Evolutionary conservation across 306 rosid genomes (phyloP).

Genomic region (Psophocarpus tetragonolobus): DNA sequence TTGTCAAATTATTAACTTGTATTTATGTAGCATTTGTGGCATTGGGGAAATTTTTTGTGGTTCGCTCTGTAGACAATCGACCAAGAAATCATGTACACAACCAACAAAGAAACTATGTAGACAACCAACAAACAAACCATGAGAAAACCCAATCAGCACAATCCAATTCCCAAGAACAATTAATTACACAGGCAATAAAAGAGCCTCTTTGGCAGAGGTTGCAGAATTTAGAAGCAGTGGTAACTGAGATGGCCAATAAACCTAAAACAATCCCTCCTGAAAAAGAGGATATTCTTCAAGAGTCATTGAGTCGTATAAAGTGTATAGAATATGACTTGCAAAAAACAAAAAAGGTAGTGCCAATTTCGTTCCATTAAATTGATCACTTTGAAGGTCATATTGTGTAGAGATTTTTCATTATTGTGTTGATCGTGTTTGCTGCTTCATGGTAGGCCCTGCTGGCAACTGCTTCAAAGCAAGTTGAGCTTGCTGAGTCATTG

Average conservation of each 20-base stretch:
- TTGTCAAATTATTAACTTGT: conserved; percentile 58
- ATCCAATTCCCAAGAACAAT: conserved; percentile 54
- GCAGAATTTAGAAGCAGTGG: conserved; percentile 73
- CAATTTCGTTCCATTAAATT: conserved; percentile 32
- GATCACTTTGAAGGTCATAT: conserved; percentile 22
- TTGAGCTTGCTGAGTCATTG: conserved; percentile 87
- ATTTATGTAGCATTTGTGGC: conserved; percentile 52
- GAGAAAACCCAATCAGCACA: conserved; percentile 36
- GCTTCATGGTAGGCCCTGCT: conserved; percentile 64
- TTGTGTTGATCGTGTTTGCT: conserved; percentile 36
- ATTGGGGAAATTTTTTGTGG: conserved; percentile 47
- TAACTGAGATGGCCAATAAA: conserved; percentile 72
- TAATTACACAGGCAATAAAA: conserved; percentile 40
- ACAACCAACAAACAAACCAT: conserved; percentile 33
- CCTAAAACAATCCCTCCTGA: conserved; percentile 87
- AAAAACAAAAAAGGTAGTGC: conserved; percentile 82
- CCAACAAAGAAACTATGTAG: too few relatives aligned
- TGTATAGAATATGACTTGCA: conserved; percentile 87
- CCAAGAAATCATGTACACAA: conserved; percentile 29
- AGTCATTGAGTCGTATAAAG: conserved; percentile 88
- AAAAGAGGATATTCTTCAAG: conserved; percentile 86
- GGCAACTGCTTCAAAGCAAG: conserved; percentile 91
- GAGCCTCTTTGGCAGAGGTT: conserved; percentile 82
- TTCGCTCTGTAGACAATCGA: conserved; percentile 34
- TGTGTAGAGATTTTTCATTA: conserved; percentile 17